These are phyloP conservation scores for Puccinellia tenuiflora DNA, from an alignment of 176 grass and related monocot species.

Conservation along the genomic window DNA sequence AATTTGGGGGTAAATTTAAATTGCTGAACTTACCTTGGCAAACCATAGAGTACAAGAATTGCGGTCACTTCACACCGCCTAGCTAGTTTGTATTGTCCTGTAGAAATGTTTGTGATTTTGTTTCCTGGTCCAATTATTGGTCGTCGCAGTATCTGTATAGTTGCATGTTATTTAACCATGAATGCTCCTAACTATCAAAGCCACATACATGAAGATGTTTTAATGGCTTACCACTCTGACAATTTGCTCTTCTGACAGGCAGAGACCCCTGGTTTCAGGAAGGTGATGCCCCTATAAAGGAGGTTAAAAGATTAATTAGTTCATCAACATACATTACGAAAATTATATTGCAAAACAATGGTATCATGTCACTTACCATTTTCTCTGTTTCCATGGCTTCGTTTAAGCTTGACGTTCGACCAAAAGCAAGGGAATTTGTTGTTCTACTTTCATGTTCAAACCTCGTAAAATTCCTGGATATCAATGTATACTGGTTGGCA, in stretches of 20 bases:
- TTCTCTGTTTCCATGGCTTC: conserved; percentile 84
- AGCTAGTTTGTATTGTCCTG: conserved; percentile 41
- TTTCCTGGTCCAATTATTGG: conserved; percentile 76
- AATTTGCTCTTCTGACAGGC: conserved; percentile 81
- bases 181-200: neutral
- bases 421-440: conserved; percentile 72
- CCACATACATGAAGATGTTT: conserved; percentile 14
- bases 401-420: conserved; percentile 80
- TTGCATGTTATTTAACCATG: neutral
- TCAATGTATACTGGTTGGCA: conserved; percentile 84
- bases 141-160: conserved; percentile 59
- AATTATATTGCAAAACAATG: neutral
- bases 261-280: conserved; percentile 81
- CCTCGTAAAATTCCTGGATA: conserved; percentile 86
- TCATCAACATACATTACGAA: conserved; percentile 2
- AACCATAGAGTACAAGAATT: conserved; percentile 77
- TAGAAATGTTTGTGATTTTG: conserved; percentile 66
- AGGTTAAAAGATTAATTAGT: conserved; percentile 21
- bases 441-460: conserved; percentile 80
- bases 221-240: conserved; percentile 60
- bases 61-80: conserved; percentile 85
- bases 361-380: conserved; percentile 42
- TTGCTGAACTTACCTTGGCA: conserved; percentile 59
- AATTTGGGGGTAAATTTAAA: neutral
- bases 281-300: conserved; percentile 48